Base-by-base conservation (phyloP, 768 basidiomycete genomes). In the Leucosporidium scottii region DNA sequence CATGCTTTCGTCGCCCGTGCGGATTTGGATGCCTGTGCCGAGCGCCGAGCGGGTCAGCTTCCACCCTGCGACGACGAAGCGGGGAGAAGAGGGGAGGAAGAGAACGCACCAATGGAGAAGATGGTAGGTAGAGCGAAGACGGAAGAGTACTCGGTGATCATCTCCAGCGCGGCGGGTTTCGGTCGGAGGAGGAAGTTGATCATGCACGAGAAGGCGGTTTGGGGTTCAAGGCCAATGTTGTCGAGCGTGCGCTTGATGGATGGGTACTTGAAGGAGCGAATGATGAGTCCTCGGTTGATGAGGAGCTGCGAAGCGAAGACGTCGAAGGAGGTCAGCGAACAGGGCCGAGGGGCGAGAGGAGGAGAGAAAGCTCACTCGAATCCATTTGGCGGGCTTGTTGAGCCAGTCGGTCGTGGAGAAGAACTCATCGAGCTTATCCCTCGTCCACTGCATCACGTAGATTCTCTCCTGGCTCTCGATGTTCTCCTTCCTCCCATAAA, bases 1-100 rank as follows among this genome's bases (percentile, higher is more conserved):
- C 69, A 70, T 70, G n/a, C 54, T 51, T 3, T n/a, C 21, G 39
- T 70, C 69, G 15, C 69, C 69, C 0, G 69, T 70, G 10, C 69
- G 31, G 31, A 70, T 31, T 34, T 70, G 69, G 10, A 70, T 31
- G 1, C 65, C 69, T 44, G 39, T 44, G 39, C 3, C 8, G n/a
- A 30, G 17, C 30, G 2, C 30, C 8, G 39, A 9, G 8, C 3
- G 13, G 39, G 39, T 44, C 39, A 44, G 39, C 39, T 44, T 10
- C 34, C 34, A 34, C 34, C 10, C 39, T 5, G 34, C 34, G 34
- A 10, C 15, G 39, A 44, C 8, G 39, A 8, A 2, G 15, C 39
- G 39, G 13, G 13, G 39, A 44, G 3, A 13, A 44, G 34, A 34
- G 34, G 10, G 10, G 34, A 44, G 34, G 12, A 12, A 12, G 39